These are phyloP conservation scores for Pseudomonodictys pantanalensis DNA, from an alignment of 495 filamentous ascomycete species.

Conservation along the genomic window DNA sequence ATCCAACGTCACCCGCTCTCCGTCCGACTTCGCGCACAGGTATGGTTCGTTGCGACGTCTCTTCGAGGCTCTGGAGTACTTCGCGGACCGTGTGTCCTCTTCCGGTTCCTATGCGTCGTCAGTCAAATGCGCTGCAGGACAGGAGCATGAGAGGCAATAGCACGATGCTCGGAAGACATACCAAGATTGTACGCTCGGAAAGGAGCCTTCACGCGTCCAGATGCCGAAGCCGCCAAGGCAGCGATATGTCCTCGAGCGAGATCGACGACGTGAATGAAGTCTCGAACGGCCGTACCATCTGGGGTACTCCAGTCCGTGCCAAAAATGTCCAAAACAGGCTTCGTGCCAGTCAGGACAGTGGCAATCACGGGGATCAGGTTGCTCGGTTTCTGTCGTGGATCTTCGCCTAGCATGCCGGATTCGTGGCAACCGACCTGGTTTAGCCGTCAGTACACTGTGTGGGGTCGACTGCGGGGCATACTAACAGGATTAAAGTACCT, in stretches of 20 bases:
- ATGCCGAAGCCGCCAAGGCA: constrained; percentile 42
- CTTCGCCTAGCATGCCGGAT: constrained; percentile 63
- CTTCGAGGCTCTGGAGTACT: constrained; percentile 37
- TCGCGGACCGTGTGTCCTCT: constrained; percentile 39
- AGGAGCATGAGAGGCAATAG: background rate
- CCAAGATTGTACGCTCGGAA: constrained; percentile 42
- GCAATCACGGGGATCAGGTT: constrained; percentile 63
- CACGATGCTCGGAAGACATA: constrained; percentile 4
- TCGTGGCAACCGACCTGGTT: constrained; percentile 56
- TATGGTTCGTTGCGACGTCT: constrained; percentile 28
- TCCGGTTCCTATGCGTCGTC: constrained; percentile 34
- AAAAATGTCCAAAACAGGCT: constrained; percentile 55
- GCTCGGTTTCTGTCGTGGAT: constrained; percentile 58
- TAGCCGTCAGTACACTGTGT: background rate
- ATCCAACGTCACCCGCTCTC: constrained; percentile 40
- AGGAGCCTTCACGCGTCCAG: constrained; percentile 22
- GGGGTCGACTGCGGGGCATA: background rate
- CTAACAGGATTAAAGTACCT: constrained; percentile 64
- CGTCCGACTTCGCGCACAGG: constrained; percentile 33
- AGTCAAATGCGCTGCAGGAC: background rate
- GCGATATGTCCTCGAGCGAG: constrained; percentile 64
- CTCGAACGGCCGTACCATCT: constrained; percentile 49
- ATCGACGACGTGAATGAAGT: constrained; percentile 64
- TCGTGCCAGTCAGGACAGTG: constrained; percentile 57
- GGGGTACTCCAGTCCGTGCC: constrained; percentile 61